Base-by-base conservation (phyloP, 768 basidiomycete genomes). In the Boletus fagicola region DNA sequence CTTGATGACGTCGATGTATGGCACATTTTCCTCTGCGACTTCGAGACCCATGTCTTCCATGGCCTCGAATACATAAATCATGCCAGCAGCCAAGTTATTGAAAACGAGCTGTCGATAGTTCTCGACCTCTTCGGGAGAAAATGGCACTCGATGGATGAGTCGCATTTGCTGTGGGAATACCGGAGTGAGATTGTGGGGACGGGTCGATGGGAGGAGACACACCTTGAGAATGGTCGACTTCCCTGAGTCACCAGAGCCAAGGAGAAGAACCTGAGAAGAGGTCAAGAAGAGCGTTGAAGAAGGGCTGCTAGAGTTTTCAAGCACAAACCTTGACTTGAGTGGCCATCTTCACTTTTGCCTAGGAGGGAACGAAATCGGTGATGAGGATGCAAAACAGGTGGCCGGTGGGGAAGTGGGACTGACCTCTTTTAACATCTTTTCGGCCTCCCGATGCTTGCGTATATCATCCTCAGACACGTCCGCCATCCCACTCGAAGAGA, bases 201-300 rank as follows among this genome's bases (percentile, higher is more conserved):
- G 18, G 5, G 4, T 1, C 10, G 10, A 38, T 24, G n/a, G n/a
- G 43, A n/a, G 24, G 20, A 16, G 30, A 57, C 49, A 35, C 69
- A 88, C 88, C 79, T 94, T 94, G 71, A 94, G 80, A 66, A 97
- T 81, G 10, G 94, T 97, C 7, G 90, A 92, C 74, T 97, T 98
- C 24, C 94, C 94, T 33, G 88, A 91, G 69, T 96, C 94, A 30
- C 94, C 94, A 43, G 94, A 94, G 43, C 94, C 94, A 39, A 98
- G 80, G 26, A 98, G 79, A 49, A 98, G 78, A 16, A 97, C 87
- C 88, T 94, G 22, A 55, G 39, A 24, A 40, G 40, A 15, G 26
- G 43, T 39, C 8, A 48, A 26, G 36, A 43, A 33, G 12, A 5
- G 12, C 3, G 22, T n/a, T 42, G 16, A 2, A 15, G 15, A 13